These are phyloP conservation scores for Annulohypoxylon stygium DNA, from an alignment of 495 filamentous ascomycete genomes.

Conservation along the genomic window DNA sequence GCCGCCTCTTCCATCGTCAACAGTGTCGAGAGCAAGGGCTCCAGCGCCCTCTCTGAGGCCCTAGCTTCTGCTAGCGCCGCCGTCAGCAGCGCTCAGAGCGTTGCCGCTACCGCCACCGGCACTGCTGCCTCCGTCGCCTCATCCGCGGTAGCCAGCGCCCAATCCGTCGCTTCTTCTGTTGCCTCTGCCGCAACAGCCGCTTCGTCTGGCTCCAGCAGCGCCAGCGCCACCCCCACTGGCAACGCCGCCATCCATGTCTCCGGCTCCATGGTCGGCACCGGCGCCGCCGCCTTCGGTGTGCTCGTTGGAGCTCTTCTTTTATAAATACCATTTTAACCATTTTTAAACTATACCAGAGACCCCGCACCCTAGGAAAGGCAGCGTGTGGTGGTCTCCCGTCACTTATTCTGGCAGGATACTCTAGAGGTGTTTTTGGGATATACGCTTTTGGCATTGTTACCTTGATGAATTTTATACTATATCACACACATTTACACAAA, in stretches of 20 bases:
- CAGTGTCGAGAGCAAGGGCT: slow-evolving; percentile 26
- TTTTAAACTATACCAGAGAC: background rate
- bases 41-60: slow-evolving; percentile 21
- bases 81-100: slow-evolving; percentile 38
- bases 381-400: background rate
- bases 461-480: slow-evolving; percentile 24
- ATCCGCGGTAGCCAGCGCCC: slow-evolving; percentile 37
- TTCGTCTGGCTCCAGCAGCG: background rate
- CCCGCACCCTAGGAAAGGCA: background rate
- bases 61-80: slow-evolving; percentile 34
- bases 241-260: slow-evolving; percentile 29
- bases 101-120: slow-evolving; percentile 43
- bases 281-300: slow-evolving; percentile 26
- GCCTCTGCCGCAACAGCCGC: slow-evolving; percentile 27
- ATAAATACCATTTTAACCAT: background rate
- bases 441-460: slow-evolving; percentile 8
- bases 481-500: background rate
- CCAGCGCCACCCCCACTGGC: background rate
- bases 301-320: slow-evolving; percentile 28
- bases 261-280: slow-evolving; percentile 31
- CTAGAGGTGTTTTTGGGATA: slow-evolving; percentile 12
- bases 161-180: slow-evolving; percentile 12
- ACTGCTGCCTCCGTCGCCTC: slow-evolving; percentile 28
- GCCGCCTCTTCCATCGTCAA: slow-evolving; percentile 19
- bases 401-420: slow-evolving; percentile 1